Conservation (phyloP, 1,284 basidiomycete species). For the Wallemia hederae region DNA sequence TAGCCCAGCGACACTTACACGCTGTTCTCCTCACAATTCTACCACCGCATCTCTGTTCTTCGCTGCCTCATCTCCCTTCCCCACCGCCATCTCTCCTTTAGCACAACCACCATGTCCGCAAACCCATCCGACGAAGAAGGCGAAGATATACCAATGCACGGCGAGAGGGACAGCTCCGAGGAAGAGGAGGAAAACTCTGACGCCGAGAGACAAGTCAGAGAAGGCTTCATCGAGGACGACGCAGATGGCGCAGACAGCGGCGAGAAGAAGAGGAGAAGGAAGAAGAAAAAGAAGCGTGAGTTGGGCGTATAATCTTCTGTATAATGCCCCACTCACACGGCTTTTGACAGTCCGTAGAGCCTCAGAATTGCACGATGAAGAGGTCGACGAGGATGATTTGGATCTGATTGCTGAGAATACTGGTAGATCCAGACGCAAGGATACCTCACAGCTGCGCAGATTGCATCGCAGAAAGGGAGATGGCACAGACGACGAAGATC, state of each 20-base stretch:
- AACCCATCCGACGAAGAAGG: background rate
- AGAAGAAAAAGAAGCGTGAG: conserved; percentile 14
- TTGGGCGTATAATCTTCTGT: conserved; percentile 14
- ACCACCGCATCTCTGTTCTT: no score
- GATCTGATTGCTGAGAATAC: conserved; percentile 87
- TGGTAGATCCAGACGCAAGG: conserved; percentile 24
- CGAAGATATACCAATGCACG: background rate
- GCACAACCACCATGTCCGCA: background rate
- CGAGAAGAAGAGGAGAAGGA: conserved; percentile 29
- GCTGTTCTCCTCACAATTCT: no score
- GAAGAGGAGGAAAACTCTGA: conserved; percentile 40
- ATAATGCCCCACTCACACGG: conserved; percentile 1
- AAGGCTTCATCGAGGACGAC: conserved; percentile 63
- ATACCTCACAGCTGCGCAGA: background rate
- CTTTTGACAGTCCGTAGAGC: conserved; percentile 2
- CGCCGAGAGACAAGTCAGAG: conserved; percentile 36
- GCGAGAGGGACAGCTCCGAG: background rate
- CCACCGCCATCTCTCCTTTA: background rate
- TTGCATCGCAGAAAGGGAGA: conserved; percentile 18
- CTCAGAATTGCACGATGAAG: conserved; percentile 8
- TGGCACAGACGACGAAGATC: conserved; percentile 14
- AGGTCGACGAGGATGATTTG: conserved; percentile 74
- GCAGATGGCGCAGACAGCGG: conserved; percentile 31
- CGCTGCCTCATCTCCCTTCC: no score
- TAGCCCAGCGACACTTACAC: no score